Evolutionary conservation across 2,329 filamentous ascomycete genomes (phyloP), one percentile per base, ranked within the genome.

Genomic region (Diaporthe sp.): DNA sequence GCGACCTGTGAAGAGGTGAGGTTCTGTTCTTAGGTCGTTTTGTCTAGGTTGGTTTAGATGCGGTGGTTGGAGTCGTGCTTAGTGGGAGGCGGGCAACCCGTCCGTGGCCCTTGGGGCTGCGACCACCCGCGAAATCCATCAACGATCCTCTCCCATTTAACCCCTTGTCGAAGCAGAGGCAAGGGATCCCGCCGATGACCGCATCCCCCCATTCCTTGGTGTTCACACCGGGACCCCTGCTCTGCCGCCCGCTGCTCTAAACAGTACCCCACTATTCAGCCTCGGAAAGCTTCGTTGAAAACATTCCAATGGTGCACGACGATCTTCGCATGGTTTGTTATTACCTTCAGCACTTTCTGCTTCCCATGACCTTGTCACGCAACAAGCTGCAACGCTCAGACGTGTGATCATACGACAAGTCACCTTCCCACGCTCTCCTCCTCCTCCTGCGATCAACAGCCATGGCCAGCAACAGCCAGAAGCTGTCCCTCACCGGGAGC

Each of bases 401-500:
- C 45, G 38, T 19, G 28, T 47, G 22, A 45, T 3, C n/a, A 28
- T 9, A 9, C 57, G 57, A 42, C n/a, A 42, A 9, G 17, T 33
- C 54, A 17, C 7, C 33, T 57, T n/a, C 9, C 13, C 8, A 40
- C 22, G 22, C n/a, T n/a, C 72, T 71, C 67, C 72, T 69, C 68
- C 75, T 47, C 73, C 78, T 74, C 67, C 78, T 77, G 76, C 71
- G 75, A 58, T 25, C 60, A 54, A 35, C 61, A 33, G 72, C 67
- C 47, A 73, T 76, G 68, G 64, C 67, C 74, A 28, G 35, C 54
- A 60, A 76, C 74, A 70, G 75, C 76, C 30, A 54, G 64, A 58
- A 69, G 50, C 15, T 73, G 47, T 73, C 75, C n/a, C 84, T 91
- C 74, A 83, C 83, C 50, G 89, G 89, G 67, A 84, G 84, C 64